A percentile compares a stretch with the other conserved stretches of the same genome.
phyloP scores from a whole-genome alignment of 345 rosid genomes.

The Eucalyptus curtisii region DNA sequence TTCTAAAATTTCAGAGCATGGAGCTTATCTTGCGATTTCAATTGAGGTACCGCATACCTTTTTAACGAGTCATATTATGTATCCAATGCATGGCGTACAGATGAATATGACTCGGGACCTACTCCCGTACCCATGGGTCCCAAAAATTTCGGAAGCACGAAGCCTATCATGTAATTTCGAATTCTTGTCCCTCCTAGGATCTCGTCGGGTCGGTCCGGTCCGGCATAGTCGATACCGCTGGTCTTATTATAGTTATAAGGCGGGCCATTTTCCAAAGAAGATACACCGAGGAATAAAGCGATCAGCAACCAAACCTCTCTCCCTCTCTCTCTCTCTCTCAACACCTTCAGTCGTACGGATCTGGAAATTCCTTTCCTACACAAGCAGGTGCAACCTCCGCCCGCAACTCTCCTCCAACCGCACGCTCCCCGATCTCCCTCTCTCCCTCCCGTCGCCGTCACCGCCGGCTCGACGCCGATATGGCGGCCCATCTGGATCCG shows the following conservation, averaged over 20 bases:
- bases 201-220: not conserved
- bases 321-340: not conserved
- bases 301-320: not conserved
- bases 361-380: not conserved
- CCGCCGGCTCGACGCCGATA: not conserved
- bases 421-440: not conserved
- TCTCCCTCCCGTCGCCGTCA: not conserved
- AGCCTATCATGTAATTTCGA: not conserved
- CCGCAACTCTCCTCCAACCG: not conserved
- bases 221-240: accelerated
- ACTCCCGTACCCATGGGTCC: accelerated
- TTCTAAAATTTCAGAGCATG: not conserved
- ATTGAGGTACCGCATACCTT: not conserved
- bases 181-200: accelerated
- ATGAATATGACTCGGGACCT: accelerated
- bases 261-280: not conserved
- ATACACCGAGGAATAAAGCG: not conserved
- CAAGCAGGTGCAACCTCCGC: not conserved
- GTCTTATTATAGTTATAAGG: not conserved
- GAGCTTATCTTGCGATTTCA: not conserved
- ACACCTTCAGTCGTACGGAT: not conserved
- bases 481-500: not conserved
- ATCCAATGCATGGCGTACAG: accelerated
- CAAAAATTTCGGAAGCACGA: not conserved
- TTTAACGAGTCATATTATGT: not conserved